These are phyloP conservation scores for Umbilicaria muhlenbergii DNA, from an alignment of 495 filamentous ascomycete species.

Conservation along the genomic window DNA sequence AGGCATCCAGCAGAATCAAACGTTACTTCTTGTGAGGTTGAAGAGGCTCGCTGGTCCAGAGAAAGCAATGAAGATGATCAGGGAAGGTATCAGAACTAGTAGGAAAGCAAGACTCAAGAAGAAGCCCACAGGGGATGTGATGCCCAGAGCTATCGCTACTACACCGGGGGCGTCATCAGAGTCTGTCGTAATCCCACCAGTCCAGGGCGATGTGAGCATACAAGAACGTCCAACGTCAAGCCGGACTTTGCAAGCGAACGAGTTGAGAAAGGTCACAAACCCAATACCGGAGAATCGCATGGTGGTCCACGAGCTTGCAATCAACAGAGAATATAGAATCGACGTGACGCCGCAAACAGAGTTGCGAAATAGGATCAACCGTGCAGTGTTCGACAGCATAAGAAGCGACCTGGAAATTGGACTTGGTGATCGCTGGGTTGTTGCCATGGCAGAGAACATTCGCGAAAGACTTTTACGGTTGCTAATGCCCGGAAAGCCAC, in stretches of 20 bases:
- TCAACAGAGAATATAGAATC: constrained; percentile 69
- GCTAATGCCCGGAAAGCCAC: constrained; percentile 60
- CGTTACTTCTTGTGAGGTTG: constrained; percentile 73
- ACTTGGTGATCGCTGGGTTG: constrained; percentile 58
- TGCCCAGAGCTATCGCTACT: constrained; percentile 38
- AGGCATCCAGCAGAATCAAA: constrained; percentile 86
- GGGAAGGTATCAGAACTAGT: constrained; percentile 67
- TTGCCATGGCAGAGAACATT: constrained; percentile 74
- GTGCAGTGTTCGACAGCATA: constrained; percentile 65
- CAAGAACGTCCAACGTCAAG: no score
- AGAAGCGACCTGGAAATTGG: constrained; percentile 54
- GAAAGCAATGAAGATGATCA: constrained; percentile 67
- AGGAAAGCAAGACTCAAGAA: constrained; percentile 55
- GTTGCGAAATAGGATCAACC: constrained; percentile 34
- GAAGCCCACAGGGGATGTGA: constrained; percentile 52
- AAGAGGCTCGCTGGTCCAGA: constrained; percentile 77
- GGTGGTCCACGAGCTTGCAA: constrained; percentile 78
- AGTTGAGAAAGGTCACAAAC: constrained; percentile 31
- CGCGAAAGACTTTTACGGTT: constrained; percentile 69
- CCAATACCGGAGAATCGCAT: constrained; percentile 70
- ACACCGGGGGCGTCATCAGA: background rate
- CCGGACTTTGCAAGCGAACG: constrained; percentile 16
- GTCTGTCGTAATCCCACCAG: background rate
- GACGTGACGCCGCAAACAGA: constrained; percentile 34
- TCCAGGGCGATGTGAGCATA: background rate